These are phyloP conservation scores for Cladobotryum protrusum DNA, from an alignment of 2,329 filamentous ascomycete genomes.

Conservation along the genomic window DNA sequence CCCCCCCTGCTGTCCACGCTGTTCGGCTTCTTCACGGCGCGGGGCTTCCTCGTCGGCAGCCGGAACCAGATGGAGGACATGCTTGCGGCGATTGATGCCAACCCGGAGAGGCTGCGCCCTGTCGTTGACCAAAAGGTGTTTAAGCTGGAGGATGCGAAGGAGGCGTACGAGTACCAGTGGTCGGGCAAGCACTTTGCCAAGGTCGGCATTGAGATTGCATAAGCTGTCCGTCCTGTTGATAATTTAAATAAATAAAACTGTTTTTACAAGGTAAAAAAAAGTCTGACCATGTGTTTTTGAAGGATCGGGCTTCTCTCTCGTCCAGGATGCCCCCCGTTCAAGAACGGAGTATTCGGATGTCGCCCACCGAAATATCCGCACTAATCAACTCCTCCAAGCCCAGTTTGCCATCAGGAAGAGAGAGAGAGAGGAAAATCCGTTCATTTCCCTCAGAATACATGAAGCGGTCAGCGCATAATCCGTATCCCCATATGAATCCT, in stretches of 20 bases:
- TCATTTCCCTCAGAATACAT: too few relatives aligned
- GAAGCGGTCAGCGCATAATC: too few relatives aligned
- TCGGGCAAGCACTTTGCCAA: slow-evolving; percentile 35
- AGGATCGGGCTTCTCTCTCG: too few relatives aligned
- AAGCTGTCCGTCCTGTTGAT: not conserved
- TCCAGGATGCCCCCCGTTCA: too few relatives aligned
- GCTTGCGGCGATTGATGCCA: slow-evolving; percentile 42
- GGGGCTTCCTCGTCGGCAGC: slow-evolving; percentile 42
- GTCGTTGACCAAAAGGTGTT: slow-evolving; percentile 38
- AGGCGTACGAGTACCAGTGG: slow-evolving; percentile 38
- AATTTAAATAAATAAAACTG: not conserved
- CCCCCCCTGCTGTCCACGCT: slow-evolving; percentile 31
- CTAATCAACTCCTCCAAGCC: too few relatives aligned
- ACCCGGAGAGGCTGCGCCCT: slow-evolving; percentile 37
- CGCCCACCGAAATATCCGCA: too few relatives aligned
- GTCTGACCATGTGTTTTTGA: too few relatives aligned
- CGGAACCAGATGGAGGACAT: slow-evolving; percentile 46
- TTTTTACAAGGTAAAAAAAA: too few relatives aligned
- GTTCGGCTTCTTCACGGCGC: slow-evolving; percentile 31
- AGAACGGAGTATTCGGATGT: too few relatives aligned
- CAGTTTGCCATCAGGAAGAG: too few relatives aligned
- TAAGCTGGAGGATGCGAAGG: slow-evolving; percentile 36
- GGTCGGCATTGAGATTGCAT: slow-evolving; percentile 27
- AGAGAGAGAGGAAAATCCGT: too few relatives aligned
- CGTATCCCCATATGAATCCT: too few relatives aligned